A percentile compares a stretch with the other conserved stretches of the same genome.
Conservation (phyloP, 306 rosid genomes). For the Canavalia ensiformis region DNA sequence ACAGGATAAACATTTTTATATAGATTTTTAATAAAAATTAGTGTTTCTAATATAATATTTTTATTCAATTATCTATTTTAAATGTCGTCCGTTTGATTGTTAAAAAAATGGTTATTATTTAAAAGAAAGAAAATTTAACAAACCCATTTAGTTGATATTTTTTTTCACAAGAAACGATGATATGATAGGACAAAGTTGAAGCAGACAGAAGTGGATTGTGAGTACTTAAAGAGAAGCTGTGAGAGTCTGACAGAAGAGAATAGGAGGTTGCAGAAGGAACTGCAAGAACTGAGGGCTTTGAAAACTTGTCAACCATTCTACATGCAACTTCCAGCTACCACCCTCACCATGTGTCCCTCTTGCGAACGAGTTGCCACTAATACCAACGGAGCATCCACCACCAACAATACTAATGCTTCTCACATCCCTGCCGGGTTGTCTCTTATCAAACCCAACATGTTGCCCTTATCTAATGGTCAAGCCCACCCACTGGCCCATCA, state of each 20-base stretch:
- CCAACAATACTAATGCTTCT: slow-evolving; percentile 13
- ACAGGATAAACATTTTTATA: too few relatives aligned
- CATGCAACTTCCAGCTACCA: slow-evolving; percentile 97
- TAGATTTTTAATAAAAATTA: too few relatives aligned
- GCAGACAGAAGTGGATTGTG: slow-evolving; percentile 98
- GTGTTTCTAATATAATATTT: too few relatives aligned
- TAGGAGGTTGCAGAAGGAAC: slow-evolving; percentile 88
- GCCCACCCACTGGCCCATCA: slow-evolving; percentile 57
- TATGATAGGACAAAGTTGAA: slow-evolving; percentile 86
- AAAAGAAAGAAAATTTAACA: too few relatives aligned
- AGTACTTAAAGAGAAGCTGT: slow-evolving; percentile 90
- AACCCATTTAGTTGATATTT: too few relatives aligned
- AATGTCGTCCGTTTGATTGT: too few relatives aligned
- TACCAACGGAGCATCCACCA: slow-evolving; percentile 37
- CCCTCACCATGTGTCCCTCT: slow-evolving; percentile 98
- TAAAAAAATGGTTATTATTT: too few relatives aligned
- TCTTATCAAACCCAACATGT: slow-evolving; percentile 47
- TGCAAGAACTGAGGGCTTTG: slow-evolving; percentile 90
- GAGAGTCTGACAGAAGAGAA: slow-evolving; percentile 94
- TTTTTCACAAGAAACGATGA: too few relatives aligned
- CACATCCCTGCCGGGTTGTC: slow-evolving; percentile 30
- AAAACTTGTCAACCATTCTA: slow-evolving; percentile 83
- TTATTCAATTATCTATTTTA: too few relatives aligned
- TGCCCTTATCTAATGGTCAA: slow-evolving; percentile 49
- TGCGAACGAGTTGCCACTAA: slow-evolving; percentile 83